A percentile compares a stretch with the other conserved stretches of the same genome.
phyloP scores from a whole-genome alignment of 2,329 filamentous ascomycete species.

The Dactylonectria macrodidyma region DNA sequence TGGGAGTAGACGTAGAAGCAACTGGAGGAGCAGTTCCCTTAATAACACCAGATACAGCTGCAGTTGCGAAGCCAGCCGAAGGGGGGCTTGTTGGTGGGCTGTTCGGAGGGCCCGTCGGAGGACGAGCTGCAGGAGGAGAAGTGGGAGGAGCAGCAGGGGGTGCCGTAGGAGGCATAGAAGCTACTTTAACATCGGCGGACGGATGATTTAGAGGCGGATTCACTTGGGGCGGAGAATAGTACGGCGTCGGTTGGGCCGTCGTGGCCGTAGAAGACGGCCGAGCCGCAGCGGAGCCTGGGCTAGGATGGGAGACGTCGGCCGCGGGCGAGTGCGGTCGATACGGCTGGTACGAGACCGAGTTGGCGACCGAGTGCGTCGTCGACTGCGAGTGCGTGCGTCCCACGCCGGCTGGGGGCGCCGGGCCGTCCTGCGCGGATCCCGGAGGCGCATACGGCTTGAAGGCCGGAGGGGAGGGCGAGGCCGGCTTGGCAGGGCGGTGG shows the following conservation, averaged over 20 bases:
- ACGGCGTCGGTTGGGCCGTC: slow-evolving; percentile 41
- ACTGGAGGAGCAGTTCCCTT: slow-evolving; percentile 4
- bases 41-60: neutral
- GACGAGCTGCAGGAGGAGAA: neutral
- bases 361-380: slow-evolving; percentile 40
- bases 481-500: slow-evolving; percentile 42
- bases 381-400: slow-evolving; percentile 41
- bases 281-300: slow-evolving; percentile 19
- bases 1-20: neutral
- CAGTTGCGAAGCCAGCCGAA: neutral
- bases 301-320: slow-evolving; percentile 26
- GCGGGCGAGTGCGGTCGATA: slow-evolving; percentile 46
- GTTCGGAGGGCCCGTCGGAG: neutral
- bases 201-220: slow-evolving; percentile 15
- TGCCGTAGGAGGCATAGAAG: slow-evolving; percentile 24
- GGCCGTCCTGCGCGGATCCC: slow-evolving; percentile 29
- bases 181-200: slow-evolving; percentile 13
- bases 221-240: slow-evolving; percentile 32
- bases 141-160: slow-evolving; percentile 25
- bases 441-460: slow-evolving; percentile 51
- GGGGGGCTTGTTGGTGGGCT: neutral
- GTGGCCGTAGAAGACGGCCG: slow-evolving; percentile 34
- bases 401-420: slow-evolving; percentile 23
- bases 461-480: slow-evolving; percentile 37
- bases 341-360: slow-evolving; percentile 47